Conservation (phyloP, 1,139 yeast species). For the Pichia sp. region DNA sequence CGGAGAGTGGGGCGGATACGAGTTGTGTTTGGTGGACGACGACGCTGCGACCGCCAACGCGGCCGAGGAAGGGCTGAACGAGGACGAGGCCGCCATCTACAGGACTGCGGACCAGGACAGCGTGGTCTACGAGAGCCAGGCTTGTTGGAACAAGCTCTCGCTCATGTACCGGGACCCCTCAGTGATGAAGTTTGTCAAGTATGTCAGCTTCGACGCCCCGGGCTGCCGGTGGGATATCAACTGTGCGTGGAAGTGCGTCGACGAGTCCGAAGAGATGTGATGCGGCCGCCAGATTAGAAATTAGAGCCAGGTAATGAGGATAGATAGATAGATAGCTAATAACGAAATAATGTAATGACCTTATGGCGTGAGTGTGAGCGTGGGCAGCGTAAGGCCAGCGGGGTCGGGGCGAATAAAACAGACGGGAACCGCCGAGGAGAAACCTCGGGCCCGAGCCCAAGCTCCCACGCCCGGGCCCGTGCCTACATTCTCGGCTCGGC, state of each 20-base stretch:
- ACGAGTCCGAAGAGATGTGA: constrained; percentile 21
- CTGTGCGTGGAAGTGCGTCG: constrained; percentile 72
- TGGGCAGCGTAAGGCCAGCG: no score
- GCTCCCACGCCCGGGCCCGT: no score
- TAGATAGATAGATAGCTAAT: no score
- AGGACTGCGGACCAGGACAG: constrained; percentile 62
- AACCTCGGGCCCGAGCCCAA: no score
- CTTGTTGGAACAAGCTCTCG: constrained; percentile 76
- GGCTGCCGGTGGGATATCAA: constrained; percentile 92
- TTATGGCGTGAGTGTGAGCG: no score
- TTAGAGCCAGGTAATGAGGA: no score
- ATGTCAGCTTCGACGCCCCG: constrained; percentile 80
- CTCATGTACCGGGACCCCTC: constrained; percentile 79
- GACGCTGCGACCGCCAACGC: constrained; percentile 21
- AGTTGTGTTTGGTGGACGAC: constrained; percentile 72
- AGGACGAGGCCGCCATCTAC: constrained; percentile 52
- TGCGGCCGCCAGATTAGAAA: not conserved
- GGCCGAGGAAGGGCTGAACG: constrained; percentile 26
- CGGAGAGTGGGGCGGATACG: constrained; percentile 93
- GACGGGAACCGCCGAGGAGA: no score
- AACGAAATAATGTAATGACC: no score
- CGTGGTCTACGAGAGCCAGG: constrained; percentile 74
- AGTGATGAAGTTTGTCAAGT: constrained; percentile 85
- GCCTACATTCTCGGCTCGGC: no score
- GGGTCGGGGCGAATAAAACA: no score